Evolutionary conservation across 352 stramenopile genomes (phyloP), one percentile per base, ranked within the genome.

Genomic region (Hyaloperonospora arabidopsidis): DNA sequence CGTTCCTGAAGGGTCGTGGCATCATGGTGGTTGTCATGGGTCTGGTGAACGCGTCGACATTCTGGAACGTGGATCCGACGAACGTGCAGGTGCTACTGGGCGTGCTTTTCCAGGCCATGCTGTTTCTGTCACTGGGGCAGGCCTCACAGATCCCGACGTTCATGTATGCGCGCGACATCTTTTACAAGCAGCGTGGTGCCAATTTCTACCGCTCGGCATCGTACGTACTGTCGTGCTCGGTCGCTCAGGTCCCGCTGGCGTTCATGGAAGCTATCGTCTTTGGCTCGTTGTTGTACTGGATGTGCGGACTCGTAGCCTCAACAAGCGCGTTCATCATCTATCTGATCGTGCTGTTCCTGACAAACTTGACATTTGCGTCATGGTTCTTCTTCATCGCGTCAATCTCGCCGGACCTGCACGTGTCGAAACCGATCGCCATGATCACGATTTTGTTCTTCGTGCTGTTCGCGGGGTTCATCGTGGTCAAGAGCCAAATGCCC

Each of bases 241-340:
- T 89, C 44, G 45, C 74, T 4, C 69, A 76, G 22, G 54, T 95
- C 19, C 77, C 84, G 5, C 67, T 72, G 17, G 70, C 50, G 15
- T 54, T 79, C 36, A 46, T 68, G 23, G 79, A 91, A 59, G 71
- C 65, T 2, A 35, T 88, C 5, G 48, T 85, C 19, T 95, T 93
- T 66, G 80, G 79, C 10, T 77, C 70, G 6, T 51, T 95, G 32
- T 43, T 91, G 2, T 95, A 93, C 46, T 93, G 72, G 66, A 68
- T 93, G 63, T 66, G 82, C 40, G 84, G 82, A 23, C 70, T 77
- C 14, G 46, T 59, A 5, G 28, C 22, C 0, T 34, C 67, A 13
- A 46, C 22, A 6, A 35, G 38, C 4, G 51, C 67, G 18, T 77
- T 64, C 61, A 17, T 73, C 15, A 8, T 58, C 40, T 74, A 11